A percentile compares a stretch with the other conserved stretches of the same genome.
Conservation (phyloP, 1,284 basidiomycete species). For the Xanthoconium separans region DNA sequence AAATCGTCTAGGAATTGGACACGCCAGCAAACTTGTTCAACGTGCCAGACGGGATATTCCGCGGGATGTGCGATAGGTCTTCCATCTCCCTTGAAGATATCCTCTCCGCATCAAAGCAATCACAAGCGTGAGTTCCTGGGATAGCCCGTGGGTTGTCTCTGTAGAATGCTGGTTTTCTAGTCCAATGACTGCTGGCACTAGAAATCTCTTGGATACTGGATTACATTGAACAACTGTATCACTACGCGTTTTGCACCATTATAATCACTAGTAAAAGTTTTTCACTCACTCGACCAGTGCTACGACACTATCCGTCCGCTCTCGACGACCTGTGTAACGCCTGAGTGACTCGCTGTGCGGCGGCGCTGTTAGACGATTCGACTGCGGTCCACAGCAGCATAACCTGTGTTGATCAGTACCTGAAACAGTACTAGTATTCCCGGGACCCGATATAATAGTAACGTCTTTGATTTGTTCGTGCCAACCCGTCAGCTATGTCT, state of each 20-base stretch:
- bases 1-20: slow-evolving; percentile 55
- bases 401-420: not conserved
- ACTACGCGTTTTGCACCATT: too few species aligned
- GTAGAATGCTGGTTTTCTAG: too few species aligned
- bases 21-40: slow-evolving; percentile 68
- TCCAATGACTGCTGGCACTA: too few species aligned
- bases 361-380: too few species aligned
- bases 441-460: not conserved
- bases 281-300: too few species aligned
- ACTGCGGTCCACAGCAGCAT: not conserved
- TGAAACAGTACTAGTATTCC: not conserved
- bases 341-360: too few species aligned
- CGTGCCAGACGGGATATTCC: slow-evolving; percentile 59
- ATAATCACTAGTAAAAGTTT: too few species aligned
- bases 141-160: too few species aligned
- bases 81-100: slow-evolving; percentile 71
- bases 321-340: too few species aligned
- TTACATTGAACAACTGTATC: too few species aligned
- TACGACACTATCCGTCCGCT: too few species aligned
- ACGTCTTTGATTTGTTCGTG: not conserved
- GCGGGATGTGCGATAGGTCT: slow-evolving; percentile 71
- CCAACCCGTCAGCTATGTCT: slow-evolving; percentile 21
- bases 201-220: too few species aligned
- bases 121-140: not conserved
- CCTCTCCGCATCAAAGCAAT: slow-evolving; percentile 13